A percentile compares a stretch with the other conserved stretches of the same genome.
These are phyloP conservation scores for Kwoniella sp. DNA, from an alignment of 768 basidiomycete species.

Conservation along the genomic window DNA sequence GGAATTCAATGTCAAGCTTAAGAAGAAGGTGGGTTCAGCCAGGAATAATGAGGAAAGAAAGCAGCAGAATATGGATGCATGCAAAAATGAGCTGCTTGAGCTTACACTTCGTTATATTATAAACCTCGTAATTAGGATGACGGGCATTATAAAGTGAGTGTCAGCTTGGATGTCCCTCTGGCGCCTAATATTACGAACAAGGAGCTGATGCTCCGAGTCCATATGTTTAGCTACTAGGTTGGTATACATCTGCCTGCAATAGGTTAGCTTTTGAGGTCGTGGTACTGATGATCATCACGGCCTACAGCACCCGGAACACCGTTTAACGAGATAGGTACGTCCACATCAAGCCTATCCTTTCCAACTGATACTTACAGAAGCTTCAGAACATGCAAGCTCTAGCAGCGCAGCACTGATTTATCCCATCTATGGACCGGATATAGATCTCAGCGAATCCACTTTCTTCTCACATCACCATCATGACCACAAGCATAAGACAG, in stretches of 20 bases:
- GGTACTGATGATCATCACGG: too few relatives aligned
- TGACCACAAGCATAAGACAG: conserved; percentile 9
- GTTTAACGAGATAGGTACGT: conserved; percentile 48
- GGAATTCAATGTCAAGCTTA: conserved; percentile 44
- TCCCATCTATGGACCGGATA: background rate
- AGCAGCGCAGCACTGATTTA: too few relatives aligned
- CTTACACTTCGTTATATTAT: too few relatives aligned
- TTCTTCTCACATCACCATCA: conserved; percentile 33
- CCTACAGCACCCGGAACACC: conserved; percentile 52
- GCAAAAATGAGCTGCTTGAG: too few relatives aligned
- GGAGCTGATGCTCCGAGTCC: too few relatives aligned
- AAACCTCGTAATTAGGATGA: conserved; percentile 29
- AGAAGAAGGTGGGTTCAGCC: conserved; percentile 30
- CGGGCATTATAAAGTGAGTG: conserved; percentile 40
- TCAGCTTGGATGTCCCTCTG: background rate
- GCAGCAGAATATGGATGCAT: too few relatives aligned
- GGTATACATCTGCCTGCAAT: too few relatives aligned
- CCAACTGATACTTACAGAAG: background rate
- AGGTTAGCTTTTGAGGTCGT: too few relatives aligned
- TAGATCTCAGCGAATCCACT: conserved; percentile 41
- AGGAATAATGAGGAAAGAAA: background rate
- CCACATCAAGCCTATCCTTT: background rate
- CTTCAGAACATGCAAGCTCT: too few relatives aligned
- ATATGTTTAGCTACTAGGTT: conserved; percentile 37
- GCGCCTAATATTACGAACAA: background rate